Conservation (phyloP, 371 early-diverging fungal genomes). For the Syncephalis plumigaleata region DNA sequence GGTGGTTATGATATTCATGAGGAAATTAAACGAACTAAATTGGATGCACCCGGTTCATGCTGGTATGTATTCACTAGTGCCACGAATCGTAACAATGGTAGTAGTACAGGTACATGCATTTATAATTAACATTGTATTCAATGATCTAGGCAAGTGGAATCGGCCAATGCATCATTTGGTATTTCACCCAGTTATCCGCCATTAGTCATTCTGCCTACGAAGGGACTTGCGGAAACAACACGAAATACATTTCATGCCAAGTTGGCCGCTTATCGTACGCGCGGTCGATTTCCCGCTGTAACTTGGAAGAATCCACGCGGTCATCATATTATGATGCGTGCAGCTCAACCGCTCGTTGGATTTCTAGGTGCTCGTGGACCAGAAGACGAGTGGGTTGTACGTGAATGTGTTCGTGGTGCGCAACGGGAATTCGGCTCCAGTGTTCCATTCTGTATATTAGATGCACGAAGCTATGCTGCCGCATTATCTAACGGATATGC, state of each 20-base stretch:
- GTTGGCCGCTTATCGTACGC: slow-evolving; percentile 3
- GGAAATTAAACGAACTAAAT: slow-evolving; percentile 4
- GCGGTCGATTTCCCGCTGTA: slow-evolving; percentile 6
- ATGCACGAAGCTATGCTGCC: slow-evolving; percentile 15
- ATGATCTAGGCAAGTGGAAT: slow-evolving; percentile 5
- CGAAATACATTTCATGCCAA: background rate
- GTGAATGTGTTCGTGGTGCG: slow-evolving; percentile 3
- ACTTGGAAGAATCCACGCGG: slow-evolving; percentile 6
- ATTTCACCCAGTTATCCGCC: slow-evolving; percentile 6
- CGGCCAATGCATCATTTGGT: slow-evolving; percentile 2
- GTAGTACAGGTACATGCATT: too few relatives aligned
- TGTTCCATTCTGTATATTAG: slow-evolving; percentile 16
- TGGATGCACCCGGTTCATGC: slow-evolving; percentile 4
- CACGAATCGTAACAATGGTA: background rate
- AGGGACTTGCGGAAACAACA: background rate
- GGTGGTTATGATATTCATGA: slow-evolving; percentile 6
- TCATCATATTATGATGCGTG: slow-evolving; percentile 7
- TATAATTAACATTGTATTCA: too few relatives aligned
- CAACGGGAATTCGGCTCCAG: background rate
- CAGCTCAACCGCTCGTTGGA: slow-evolving; percentile 6
- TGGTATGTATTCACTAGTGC: background rate
- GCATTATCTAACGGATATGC: slow-evolving; percentile 15
- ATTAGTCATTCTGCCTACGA: slow-evolving; percentile 6
- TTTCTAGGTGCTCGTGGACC: slow-evolving; percentile 5
- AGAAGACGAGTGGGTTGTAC: slow-evolving; percentile 5